Conservation (phyloP, 2,329 filamentous ascomycete species). For the Paraphaeosphaeria sporulosa region DNA sequence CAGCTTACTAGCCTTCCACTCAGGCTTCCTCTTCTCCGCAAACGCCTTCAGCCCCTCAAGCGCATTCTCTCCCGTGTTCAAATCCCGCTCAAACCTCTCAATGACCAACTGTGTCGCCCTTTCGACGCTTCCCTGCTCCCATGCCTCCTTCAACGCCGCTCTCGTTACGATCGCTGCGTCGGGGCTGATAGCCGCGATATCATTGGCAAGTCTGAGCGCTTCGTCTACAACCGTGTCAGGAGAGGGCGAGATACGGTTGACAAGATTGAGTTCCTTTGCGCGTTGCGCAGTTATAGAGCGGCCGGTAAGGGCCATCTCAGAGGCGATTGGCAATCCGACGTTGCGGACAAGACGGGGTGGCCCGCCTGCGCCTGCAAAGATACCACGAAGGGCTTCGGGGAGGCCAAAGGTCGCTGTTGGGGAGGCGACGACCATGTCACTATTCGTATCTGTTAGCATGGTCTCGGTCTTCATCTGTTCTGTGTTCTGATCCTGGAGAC, state of each 20-base stretch:
- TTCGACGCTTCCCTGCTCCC: conserved; percentile 47
- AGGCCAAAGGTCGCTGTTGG: conserved; percentile 61
- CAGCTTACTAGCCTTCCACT: conserved; percentile 60
- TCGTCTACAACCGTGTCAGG: conserved; percentile 45
- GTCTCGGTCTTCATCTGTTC: background rate
- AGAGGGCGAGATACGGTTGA: conserved; percentile 50
- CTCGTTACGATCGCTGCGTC: conserved; percentile 49
- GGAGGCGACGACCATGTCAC: conserved; percentile 62
- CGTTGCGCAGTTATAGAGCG: conserved; percentile 55
- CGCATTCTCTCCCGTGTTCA: conserved; percentile 58
- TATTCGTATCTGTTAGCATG: conserved; percentile 26
- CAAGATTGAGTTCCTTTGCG: conserved; percentile 51
- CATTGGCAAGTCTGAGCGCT: conserved; percentile 46
- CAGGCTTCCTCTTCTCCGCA: conserved; percentile 58
- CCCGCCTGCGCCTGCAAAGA: conserved; percentile 62
- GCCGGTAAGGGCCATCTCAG: conserved; percentile 60
- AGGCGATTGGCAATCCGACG: conserved; percentile 57
- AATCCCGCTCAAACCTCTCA: conserved; percentile 50
- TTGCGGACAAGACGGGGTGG: conserved; percentile 60
- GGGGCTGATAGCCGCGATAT: conserved; percentile 46
- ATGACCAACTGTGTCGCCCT: conserved; percentile 52
- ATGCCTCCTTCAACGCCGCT: conserved; percentile 43
- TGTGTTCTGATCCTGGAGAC: background rate
- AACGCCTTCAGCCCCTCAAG: conserved; percentile 61
- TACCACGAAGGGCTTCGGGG: conserved; percentile 63